Conservation (phyloP, 495 filamentous ascomycete species). For the Penicillium nucicola region DNA sequence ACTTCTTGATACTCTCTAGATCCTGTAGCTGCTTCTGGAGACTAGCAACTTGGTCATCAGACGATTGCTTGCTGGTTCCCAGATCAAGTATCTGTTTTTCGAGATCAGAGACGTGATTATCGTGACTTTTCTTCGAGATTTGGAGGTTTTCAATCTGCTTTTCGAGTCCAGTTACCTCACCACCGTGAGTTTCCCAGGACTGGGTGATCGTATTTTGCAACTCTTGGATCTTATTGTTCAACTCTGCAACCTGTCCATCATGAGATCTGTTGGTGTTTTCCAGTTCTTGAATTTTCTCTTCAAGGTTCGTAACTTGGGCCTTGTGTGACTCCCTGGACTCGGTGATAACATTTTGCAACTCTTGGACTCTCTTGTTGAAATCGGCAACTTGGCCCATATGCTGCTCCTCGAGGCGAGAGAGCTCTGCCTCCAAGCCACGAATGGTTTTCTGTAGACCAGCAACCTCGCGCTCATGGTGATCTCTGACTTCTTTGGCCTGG, state of each 20-base stretch:
- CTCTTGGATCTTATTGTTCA: constrained; percentile 51
- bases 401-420: constrained; percentile 53
- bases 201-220: constrained; percentile 53
- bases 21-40: constrained; percentile 50
- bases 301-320: constrained; percentile 55
- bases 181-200: constrained; percentile 6
- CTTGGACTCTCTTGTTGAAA: constrained; percentile 52
- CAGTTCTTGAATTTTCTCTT: constrained; percentile 51
- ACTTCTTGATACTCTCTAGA: constrained; percentile 35
- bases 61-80: constrained; percentile 48
- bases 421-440: constrained; percentile 53
- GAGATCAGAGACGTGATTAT: constrained; percentile 56
- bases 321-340: constrained; percentile 50
- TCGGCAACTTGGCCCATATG: constrained; percentile 56
- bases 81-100: constrained; percentile 52
- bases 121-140: constrained; percentile 38
- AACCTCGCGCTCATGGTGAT: constrained; percentile 59
- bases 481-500: constrained; percentile 43
- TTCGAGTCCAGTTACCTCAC: background rate
- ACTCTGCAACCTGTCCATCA: constrained; percentile 13
- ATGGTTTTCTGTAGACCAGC: constrained; percentile 60
- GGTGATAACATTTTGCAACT: constrained; percentile 53
- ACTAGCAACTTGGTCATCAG: constrained; percentile 11
- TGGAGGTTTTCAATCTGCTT: too few species aligned
- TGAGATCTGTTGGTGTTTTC: constrained; percentile 48